Evolutionary conservation across 2,329 filamentous ascomycete species (phyloP).

Genomic region (Monilinia vaccinii-corymbosi): DNA sequence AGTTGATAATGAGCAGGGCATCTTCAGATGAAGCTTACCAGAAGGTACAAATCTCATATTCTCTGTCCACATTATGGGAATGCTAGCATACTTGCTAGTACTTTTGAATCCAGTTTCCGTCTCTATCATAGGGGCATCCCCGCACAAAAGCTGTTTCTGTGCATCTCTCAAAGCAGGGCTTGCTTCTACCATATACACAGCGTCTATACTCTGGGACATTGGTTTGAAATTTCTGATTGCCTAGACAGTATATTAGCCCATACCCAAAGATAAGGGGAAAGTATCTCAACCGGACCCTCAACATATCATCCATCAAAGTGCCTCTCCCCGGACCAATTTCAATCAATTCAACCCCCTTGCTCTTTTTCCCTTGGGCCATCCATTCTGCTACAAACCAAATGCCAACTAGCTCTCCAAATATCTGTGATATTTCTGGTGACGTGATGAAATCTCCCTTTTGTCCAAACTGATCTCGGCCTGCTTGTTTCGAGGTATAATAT

Average conservation of each 20-base stretch:
- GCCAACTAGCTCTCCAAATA: slow-evolving; percentile 90
- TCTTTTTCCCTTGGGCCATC: slow-evolving; percentile 77
- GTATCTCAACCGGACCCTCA: slow-evolving; percentile 53
- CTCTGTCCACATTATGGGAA: slow-evolving; percentile 84
- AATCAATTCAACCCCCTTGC: slow-evolving; percentile 72
- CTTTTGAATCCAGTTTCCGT: slow-evolving; percentile 67
- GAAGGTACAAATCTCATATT: slow-evolving; percentile 32
- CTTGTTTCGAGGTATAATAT: slow-evolving; percentile 75
- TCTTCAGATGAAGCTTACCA: slow-evolving; percentile 8
- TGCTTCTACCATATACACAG: slow-evolving; percentile 94
- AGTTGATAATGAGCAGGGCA: not conserved
- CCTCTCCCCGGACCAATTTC: slow-evolving; percentile 91
- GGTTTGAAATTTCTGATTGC: slow-evolving; percentile 76
- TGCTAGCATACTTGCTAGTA: slow-evolving; percentile 62
- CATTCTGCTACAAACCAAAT: slow-evolving; percentile 96
- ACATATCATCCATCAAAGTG: slow-evolving; percentile 93
- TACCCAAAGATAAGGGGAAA: slow-evolving; percentile 10
- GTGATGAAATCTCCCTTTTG: slow-evolving; percentile 91
- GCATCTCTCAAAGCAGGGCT: slow-evolving; percentile 66
- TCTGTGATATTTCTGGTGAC: slow-evolving; percentile 92
- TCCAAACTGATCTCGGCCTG: slow-evolving; percentile 81
- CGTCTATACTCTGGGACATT: slow-evolving; percentile 67
- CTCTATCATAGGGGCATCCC: slow-evolving; percentile 57
- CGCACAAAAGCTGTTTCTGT: slow-evolving; percentile 77
- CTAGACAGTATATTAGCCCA: slow-evolving; percentile 35